These are phyloP conservation scores for Hypomontagnella submonticulosa DNA, from an alignment of 495 filamentous ascomycete genomes.

Conservation along the genomic window DNA sequence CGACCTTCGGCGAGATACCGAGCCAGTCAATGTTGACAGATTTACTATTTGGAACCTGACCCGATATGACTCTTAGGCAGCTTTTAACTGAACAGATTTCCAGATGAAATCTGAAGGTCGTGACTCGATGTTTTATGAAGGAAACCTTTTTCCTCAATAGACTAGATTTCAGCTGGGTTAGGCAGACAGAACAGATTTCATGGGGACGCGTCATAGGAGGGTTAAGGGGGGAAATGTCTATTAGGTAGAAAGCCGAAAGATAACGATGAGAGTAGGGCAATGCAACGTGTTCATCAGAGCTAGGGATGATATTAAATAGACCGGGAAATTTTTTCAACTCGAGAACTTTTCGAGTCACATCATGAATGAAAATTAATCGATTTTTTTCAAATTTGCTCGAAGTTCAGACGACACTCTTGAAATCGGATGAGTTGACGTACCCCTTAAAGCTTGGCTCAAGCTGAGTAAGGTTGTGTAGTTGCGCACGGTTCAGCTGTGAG, in stretches of 20 bases:
- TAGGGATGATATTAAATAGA: slow-evolving; percentile 10
- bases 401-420: background rate
- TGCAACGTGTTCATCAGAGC: slow-evolving; percentile 27
- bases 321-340: background rate
- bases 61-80: too few species aligned
- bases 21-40: too few species aligned
- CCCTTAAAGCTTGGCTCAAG: background rate
- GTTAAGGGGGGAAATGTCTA: background rate
- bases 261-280: slow-evolving; percentile 12
- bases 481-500: slow-evolving; percentile 28
- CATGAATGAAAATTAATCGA: background rate
- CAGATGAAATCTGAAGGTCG: too few species aligned
- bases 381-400: background rate
- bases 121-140: slow-evolving; percentile 1
- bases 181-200: slow-evolving; percentile 30
- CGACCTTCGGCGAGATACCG: too few species aligned
- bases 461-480: slow-evolving; percentile 8
- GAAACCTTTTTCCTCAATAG: slow-evolving; percentile 19
- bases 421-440: background rate
- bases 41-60: too few species aligned
- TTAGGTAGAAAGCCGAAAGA: slow-evolving; percentile 7
- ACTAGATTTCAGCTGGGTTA: slow-evolving; percentile 9
- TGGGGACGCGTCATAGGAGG: slow-evolving; percentile 15
- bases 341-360: slow-evolving; percentile 3
- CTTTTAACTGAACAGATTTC: slow-evolving; percentile 5